These are phyloP conservation scores for Bullera alba DNA, from an alignment of 768 basidiomycete genomes.

Conservation along the genomic window DNA sequence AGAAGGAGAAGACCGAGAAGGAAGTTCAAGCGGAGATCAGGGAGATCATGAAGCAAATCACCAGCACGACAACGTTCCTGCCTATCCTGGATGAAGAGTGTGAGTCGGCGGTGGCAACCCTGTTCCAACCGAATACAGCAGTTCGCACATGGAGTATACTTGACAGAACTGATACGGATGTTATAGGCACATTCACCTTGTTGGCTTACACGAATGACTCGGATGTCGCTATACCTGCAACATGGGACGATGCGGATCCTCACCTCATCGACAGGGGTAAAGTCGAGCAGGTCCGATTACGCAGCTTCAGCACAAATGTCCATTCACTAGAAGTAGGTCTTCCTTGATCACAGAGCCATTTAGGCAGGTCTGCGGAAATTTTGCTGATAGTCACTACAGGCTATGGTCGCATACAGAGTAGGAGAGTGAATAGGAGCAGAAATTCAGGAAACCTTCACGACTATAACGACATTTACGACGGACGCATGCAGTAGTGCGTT, in stretches of 20 bases:
- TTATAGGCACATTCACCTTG: slow-evolving; percentile 78
- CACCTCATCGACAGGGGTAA: slow-evolving; percentile 87
- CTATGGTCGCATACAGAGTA: slow-evolving; percentile 95
- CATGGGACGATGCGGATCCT: slow-evolving; percentile 95
- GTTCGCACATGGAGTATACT: not conserved
- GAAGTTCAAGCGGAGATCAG: slow-evolving; percentile 97
- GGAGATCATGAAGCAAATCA: slow-evolving; percentile 96
- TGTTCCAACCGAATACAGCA: not conserved
- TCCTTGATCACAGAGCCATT: not conserved
- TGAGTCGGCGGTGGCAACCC: slow-evolving; percentile 25
- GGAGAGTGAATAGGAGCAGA: no score
- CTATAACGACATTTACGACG: no score
- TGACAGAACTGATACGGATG: not conserved
- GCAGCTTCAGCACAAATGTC: slow-evolving; percentile 95
- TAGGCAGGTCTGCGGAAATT: not conserved
- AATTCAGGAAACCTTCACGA: no score
- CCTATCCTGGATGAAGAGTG: slow-evolving; percentile 80
- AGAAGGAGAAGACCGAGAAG: slow-evolving; percentile 49
- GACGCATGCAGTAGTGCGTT: no score
- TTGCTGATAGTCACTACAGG: slow-evolving; percentile 51
- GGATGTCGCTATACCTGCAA: slow-evolving; percentile 84
- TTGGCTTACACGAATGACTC: slow-evolving; percentile 74
- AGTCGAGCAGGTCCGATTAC: slow-evolving; percentile 65
- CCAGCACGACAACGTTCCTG: slow-evolving; percentile 90
- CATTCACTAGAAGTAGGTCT: slow-evolving; percentile 65